phyloP scores from a whole-genome alignment of 129 eudicot species.

The Escallonia rubra region DNA sequence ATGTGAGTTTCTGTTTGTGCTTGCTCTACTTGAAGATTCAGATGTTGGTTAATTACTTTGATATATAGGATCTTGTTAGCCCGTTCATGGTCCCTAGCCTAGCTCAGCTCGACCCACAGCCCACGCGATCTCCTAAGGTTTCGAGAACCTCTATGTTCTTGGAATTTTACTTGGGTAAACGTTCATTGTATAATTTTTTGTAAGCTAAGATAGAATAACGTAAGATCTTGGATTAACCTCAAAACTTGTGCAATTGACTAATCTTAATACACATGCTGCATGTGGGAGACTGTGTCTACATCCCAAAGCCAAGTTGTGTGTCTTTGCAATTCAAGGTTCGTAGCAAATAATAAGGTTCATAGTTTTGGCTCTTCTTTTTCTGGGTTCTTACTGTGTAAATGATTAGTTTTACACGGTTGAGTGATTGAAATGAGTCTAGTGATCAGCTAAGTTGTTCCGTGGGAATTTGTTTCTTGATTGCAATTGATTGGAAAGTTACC shows the following conservation, averaged over 20 bases:
- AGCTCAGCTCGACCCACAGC: slow-evolving; percentile 12
- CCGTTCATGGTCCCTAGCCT: too few species aligned
- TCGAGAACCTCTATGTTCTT: slow-evolving; percentile 23
- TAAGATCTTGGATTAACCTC: slow-evolving; percentile 57
- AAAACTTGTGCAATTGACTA: slow-evolving; percentile 25
- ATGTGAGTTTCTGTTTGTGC: neutral
- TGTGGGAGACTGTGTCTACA: slow-evolving; percentile 65
- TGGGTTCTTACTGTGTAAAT: too few species aligned
- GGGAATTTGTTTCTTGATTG: too few species aligned
- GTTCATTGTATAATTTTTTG: too few species aligned
- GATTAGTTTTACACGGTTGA: too few species aligned
- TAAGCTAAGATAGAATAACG: slow-evolving; percentile 35
- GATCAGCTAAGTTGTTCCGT: too few species aligned
- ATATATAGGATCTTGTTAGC: slow-evolving; percentile 32
- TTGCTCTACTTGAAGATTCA: neutral
- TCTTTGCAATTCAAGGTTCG: slow-evolving; percentile 8
- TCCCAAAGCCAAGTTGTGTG: slow-evolving; percentile 22
- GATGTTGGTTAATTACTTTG: slow-evolving; percentile 2
- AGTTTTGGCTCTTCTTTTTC: too few species aligned
- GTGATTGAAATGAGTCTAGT: too few species aligned
- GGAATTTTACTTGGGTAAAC: neutral
- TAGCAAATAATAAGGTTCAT: too few species aligned
- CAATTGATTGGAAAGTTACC: too few species aligned
- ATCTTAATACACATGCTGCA: slow-evolving; percentile 53
- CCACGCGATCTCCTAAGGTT: slow-evolving; percentile 33